Evolutionary conservation across 768 basidiomycete genomes (phyloP), one percentile per base, ranked within the genome.

Genomic region (Austroboletus festivus): DNA sequence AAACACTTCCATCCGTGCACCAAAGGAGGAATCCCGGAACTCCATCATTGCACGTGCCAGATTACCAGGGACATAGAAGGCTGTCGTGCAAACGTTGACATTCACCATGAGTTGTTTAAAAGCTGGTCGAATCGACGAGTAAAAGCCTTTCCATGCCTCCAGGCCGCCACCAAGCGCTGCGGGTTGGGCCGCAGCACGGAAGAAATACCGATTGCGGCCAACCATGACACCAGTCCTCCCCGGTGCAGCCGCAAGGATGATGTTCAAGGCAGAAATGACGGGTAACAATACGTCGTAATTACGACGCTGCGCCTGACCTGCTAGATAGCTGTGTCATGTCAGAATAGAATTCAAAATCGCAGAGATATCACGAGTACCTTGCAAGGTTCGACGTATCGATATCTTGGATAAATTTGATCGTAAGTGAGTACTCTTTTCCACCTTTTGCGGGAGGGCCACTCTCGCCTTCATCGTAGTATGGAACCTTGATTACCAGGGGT

Each of bases 1-100:
- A 54, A 89, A 91, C 0, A 68, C 78, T n/a, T 71, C 71, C 28
- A 74, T 60, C 21, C 81, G 77, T 3, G 80, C 86, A 12, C 82
- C 81, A 52, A 79, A 83, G 50, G 77, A 81, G 4, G 75, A 72
- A 1, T 72, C 56, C 21, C 60, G 53, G 57, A 79, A 79, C 10
- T 61, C 61, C 13, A 68, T 44, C 68, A 82, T 69, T 3, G 72
- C 67, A 7, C 56, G 58, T 15, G 75, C 76, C 5, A 81, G 58
- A 24, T 76, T 77, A 2, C 74, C 72, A 21, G 63, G 64, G 4
- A 50, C 61, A 52, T 75, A 72, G 54, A 77, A 79, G 12, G 74
- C 74, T 4, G 74, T 73, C 24, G 75, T 79, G 54, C 69, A 86
- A 66, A 69, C 74, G 47, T 67, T 82, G 60, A 67, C 85, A 67